Evolutionary conservation across 257 asterid species (phyloP).

Genomic region (Capsicum pubescens): DNA sequence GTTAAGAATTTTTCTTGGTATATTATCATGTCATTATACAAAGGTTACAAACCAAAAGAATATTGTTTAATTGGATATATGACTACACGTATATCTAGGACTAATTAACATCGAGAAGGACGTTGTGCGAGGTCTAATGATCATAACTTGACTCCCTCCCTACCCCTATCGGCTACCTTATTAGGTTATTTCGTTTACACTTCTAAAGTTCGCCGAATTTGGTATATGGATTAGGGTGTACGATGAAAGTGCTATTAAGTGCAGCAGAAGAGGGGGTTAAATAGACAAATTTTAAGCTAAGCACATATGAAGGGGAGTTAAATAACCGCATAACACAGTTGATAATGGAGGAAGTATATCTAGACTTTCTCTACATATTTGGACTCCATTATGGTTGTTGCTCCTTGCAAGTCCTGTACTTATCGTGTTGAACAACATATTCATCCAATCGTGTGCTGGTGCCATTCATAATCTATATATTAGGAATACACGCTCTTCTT

Average conservation of each 20-base stretch:
- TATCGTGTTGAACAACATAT: too few relatives aligned
- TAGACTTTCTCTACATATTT: background rate
- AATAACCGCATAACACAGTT: too few relatives aligned
- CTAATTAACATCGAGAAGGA: background rate
- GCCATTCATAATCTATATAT: background rate
- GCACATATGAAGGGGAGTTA: background rate
- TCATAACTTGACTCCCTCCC: background rate
- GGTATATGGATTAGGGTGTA: background rate
- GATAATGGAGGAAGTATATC: background rate
- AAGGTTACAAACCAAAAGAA: background rate
- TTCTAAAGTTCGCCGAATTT: too few relatives aligned
- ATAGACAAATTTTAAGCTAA: background rate
- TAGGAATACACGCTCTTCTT: background rate
- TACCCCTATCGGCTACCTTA: too few relatives aligned
- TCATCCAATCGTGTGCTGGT: background rate
- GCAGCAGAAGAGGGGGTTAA: background rate
- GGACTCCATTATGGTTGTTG: too few relatives aligned
- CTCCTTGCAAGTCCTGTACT: too few relatives aligned
- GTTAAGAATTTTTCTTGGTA: too few relatives aligned
- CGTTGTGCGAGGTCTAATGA: background rate
- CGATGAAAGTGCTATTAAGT: background rate
- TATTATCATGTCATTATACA: too few relatives aligned
- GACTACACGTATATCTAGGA: background rate
- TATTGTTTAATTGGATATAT: background rate
- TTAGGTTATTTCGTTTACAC: too few relatives aligned